phyloP scores from a whole-genome alignment of 1,284 basidiomycete genomes.

The Puccinia brachypodii region DNA sequence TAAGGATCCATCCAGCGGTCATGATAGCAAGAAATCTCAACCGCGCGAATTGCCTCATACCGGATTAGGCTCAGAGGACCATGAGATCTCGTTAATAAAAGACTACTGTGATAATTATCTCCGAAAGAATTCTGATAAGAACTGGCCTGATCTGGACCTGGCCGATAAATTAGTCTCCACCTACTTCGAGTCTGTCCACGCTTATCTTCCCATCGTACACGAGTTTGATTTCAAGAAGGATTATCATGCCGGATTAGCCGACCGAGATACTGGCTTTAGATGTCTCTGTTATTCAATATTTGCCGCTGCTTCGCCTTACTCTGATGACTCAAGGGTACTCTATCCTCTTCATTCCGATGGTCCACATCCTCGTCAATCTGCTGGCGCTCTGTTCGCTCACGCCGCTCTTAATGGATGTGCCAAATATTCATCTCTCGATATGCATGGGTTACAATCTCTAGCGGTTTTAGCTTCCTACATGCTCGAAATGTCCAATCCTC shows the following conservation, averaged over 20 bases:
- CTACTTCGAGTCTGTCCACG: constrained; percentile 21
- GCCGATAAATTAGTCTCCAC: constrained; percentile 5
- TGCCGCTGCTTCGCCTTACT: constrained; percentile 27
- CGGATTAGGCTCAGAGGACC: neutral
- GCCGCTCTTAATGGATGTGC: neutral
- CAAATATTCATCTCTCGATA: neutral
- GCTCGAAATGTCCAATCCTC: constrained; percentile 12
- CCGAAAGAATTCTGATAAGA: neutral
- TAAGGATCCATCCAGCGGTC: neutral
- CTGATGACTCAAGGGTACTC: constrained; percentile 27
- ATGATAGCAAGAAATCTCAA: neutral
- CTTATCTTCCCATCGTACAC: constrained; percentile 14
- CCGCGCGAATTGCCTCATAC: neutral
- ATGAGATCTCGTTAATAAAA: neutral
- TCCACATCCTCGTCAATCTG: constrained; percentile 21
- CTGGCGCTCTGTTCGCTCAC: constrained; percentile 28
- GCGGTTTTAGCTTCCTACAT: constrained; percentile 21
- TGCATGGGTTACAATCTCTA: constrained; percentile 22
- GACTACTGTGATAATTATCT: neutral
- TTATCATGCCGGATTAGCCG: constrained; percentile 20
- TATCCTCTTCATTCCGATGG: neutral
- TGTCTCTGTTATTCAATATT: constrained; percentile 35
- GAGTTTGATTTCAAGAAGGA: constrained; percentile 7
- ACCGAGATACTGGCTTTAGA: constrained; percentile 5
- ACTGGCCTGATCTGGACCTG: constrained; percentile 25